Evolutionary conservation across 106 monocot species (phyloP).

Genomic region (Allium sativum): DNA sequence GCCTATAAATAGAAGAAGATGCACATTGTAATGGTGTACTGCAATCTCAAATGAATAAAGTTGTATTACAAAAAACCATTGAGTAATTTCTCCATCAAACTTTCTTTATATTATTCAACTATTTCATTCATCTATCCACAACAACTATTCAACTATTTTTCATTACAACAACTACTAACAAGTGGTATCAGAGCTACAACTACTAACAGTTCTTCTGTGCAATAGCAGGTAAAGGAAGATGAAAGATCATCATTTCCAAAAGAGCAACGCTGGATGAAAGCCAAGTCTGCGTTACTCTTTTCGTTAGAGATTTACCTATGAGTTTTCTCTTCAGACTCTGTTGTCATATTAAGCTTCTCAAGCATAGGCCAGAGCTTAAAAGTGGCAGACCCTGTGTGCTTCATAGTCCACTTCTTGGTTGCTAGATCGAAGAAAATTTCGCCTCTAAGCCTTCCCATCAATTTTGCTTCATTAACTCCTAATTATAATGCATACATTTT

Average conservation of each 20-base stretch:
- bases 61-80: no score
- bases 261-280: background rate
- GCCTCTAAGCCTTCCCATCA: conserved; percentile 28
- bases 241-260: conserved; percentile 1
- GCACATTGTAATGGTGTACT: no score
- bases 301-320: conserved; percentile 18
- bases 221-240: conserved; percentile 18
- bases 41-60: no score
- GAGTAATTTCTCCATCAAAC: no score
- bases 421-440: conserved; percentile 23
- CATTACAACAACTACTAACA: no score
- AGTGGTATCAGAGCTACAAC: no score
- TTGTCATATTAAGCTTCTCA: conserved; percentile 11
- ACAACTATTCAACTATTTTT: no score
- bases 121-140: no score
- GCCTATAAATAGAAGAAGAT: no score
- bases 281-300: conserved; percentile 12
- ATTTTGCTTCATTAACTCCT: conserved; percentile 20
- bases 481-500: conserved; percentile 25
- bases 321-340: conserved; percentile 20
- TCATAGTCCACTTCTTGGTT: conserved; percentile 18
- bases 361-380: conserved; percentile 27
- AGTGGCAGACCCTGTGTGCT: conserved; percentile 16
- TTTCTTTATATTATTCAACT: no score
- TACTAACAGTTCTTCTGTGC: no score